phyloP scores from a whole-genome alignment of 495 filamentous ascomycete genomes.

The Neurospora sp. region DNA sequence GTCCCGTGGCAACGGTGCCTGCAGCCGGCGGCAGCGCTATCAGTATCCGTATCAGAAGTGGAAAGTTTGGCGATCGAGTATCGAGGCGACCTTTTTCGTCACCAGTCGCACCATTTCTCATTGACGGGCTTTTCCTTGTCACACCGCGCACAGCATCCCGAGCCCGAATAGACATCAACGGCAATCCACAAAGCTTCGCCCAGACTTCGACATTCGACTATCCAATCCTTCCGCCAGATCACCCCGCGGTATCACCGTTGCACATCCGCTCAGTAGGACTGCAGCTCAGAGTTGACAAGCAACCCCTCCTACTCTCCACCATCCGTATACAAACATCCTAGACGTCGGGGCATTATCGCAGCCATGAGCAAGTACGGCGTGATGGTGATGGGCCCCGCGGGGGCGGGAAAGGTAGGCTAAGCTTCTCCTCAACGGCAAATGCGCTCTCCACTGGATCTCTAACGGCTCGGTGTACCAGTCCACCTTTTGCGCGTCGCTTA shows the following conservation, averaged over 20 bases:
- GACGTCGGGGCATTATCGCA: neutral
- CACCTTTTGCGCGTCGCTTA: conserved; percentile 88
- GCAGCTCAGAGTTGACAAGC: neutral
- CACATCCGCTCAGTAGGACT: neutral
- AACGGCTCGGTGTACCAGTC: conserved; percentile 42
- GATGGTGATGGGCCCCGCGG: conserved; percentile 90
- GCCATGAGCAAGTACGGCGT: conserved; percentile 88
- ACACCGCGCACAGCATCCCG: neutral
- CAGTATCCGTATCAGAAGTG: neutral
- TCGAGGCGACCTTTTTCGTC: neutral
- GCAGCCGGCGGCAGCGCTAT: neutral
- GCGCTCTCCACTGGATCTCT: conserved; percentile 4
- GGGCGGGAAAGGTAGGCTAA: conserved; percentile 64
- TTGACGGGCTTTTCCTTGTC: neutral
- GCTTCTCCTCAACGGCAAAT: neutral
- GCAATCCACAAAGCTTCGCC: neutral
- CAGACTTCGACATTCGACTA: neutral
- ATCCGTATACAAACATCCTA: neutral
- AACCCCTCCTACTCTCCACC: neutral
- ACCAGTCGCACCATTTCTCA: neutral
- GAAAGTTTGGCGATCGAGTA: neutral
- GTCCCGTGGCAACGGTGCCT: neutral
- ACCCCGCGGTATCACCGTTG: neutral
- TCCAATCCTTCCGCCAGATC: neutral
- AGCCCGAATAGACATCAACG: neutral